Conservation (phyloP, 2,329 filamentous ascomycete species). For the Ceratocystis ficicola region DNA sequence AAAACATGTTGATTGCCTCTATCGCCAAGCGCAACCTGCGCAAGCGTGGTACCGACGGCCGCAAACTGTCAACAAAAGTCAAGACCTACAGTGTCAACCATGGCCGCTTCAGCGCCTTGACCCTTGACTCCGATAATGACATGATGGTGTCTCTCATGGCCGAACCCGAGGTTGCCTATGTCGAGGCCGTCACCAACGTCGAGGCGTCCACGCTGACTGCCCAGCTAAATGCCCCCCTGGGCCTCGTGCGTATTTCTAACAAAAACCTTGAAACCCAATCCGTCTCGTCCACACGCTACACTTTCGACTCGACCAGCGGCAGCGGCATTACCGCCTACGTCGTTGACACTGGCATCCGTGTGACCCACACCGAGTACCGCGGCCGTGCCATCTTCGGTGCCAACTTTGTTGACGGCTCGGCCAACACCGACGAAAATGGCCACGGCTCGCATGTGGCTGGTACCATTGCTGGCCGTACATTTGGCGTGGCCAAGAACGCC, state of each 20-base stretch:
- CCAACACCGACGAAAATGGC: slow-evolving; percentile 45
- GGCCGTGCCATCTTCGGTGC: slow-evolving; percentile 42
- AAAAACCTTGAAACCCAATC: slow-evolving; percentile 27
- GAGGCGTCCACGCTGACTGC: slow-evolving; percentile 34
- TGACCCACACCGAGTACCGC: slow-evolving; percentile 44
- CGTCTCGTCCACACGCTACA: slow-evolving; percentile 30
- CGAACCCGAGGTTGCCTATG: slow-evolving; percentile 39
- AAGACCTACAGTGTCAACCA: slow-evolving; percentile 36
- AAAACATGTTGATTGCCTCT: slow-evolving; percentile 36
- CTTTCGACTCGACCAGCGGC: slow-evolving; percentile 43
- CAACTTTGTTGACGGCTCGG: slow-evolving; percentile 38
- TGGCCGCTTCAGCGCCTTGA: slow-evolving; percentile 41
- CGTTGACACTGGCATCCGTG: slow-evolving; percentile 52
- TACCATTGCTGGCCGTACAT: slow-evolving; percentile 48
- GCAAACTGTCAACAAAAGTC: slow-evolving; percentile 37
- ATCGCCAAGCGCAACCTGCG: slow-evolving; percentile 46
- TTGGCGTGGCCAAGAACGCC: slow-evolving; percentile 49
- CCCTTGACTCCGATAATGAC: slow-evolving; percentile 39
- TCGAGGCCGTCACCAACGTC: slow-evolving; percentile 43
- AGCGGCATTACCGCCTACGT: slow-evolving; percentile 49
- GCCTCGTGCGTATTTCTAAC: slow-evolving; percentile 43
- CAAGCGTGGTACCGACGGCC: slow-evolving; percentile 39
- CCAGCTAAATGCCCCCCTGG: slow-evolving; percentile 43
- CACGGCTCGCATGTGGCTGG: slow-evolving; percentile 54
- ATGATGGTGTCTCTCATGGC: slow-evolving; percentile 40